Percentiles rank a stretch among this genome's conserved stretches.
phyloP scores from a whole-genome alignment of 2,329 filamentous ascomycete genomes.

The Fusarium chaquense region DNA sequence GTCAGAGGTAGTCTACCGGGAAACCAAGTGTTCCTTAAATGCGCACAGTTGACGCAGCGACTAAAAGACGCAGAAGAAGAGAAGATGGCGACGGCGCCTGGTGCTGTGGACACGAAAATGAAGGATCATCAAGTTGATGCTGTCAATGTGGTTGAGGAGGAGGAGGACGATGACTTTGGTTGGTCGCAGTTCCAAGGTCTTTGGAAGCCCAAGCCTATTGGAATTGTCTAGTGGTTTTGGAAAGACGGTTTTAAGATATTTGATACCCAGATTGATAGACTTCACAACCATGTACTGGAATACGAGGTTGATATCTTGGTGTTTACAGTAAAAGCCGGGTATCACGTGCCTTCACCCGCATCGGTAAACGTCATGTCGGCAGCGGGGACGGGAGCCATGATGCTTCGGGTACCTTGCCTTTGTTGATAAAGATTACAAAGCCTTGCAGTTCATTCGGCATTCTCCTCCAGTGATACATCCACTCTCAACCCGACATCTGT shows the following conservation, averaged over 20 bases:
- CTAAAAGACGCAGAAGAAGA: conserved; percentile 46
- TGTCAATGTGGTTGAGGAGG: conserved; percentile 46
- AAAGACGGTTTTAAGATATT: background rate
- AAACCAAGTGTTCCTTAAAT: conserved; percentile 59
- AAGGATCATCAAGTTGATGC: conserved; percentile 16
- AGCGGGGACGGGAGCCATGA: conserved; percentile 29
- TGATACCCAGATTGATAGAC: conserved; percentile 29
- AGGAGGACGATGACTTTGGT: conserved; percentile 43
- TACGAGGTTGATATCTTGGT: background rate
- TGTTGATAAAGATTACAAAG: conserved; percentile 44
- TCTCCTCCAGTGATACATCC: conserved; percentile 16
- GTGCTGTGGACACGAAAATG: conserved; percentile 22
- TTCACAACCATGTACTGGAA: background rate
- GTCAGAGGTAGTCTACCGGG: conserved; percentile 57
- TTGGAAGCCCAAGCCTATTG: conserved; percentile 71
- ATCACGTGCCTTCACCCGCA: conserved; percentile 43
- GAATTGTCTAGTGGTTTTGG: conserved; percentile 57
- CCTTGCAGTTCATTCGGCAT: conserved; percentile 41
- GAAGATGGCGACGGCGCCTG: conserved; percentile 21
- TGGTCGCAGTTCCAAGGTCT: conserved; percentile 65
- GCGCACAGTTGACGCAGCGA: conserved; percentile 58
- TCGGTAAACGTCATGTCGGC: conserved; percentile 40
- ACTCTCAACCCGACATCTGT: conserved; percentile 3
- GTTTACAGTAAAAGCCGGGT: background rate
- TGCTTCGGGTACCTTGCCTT: conserved; percentile 2